Percentiles rank a stretch among this genome's conserved stretches.
phyloP scores from a whole-genome alignment of 2,329 filamentous ascomycete species.

The Thelonectria blattea region DNA sequence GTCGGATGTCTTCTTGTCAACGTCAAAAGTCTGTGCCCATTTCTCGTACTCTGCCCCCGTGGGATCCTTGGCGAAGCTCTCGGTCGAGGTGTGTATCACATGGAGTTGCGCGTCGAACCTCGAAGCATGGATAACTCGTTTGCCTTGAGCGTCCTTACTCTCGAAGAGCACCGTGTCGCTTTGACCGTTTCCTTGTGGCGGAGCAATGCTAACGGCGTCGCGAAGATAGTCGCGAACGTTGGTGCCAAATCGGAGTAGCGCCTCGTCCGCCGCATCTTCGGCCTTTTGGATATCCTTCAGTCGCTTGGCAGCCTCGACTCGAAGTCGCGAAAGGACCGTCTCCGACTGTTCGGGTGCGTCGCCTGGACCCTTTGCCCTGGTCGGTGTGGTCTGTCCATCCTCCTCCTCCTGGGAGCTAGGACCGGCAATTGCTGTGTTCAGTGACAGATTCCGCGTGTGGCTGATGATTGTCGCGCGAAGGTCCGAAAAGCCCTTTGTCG shows the following conservation, averaged over 20 bases:
- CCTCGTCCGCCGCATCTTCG: conserved; percentile 96
- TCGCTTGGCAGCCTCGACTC: conserved; percentile 77
- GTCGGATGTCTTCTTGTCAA: conserved; percentile 82
- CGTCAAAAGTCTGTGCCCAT: conserved; percentile 78
- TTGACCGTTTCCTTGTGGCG: conserved; percentile 64
- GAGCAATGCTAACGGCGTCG: conserved; percentile 87
- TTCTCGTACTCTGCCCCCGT: conserved; percentile 73
- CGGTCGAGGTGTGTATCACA: conserved; percentile 85
- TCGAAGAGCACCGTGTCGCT: conserved; percentile 82
- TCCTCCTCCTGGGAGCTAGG: conserved; percentile 42
- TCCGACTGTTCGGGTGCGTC: conserved; percentile 57
- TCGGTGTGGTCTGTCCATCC: conserved; percentile 55
- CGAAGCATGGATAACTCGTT: conserved; percentile 92
- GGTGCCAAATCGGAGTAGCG: conserved; percentile 86
- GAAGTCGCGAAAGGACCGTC: conserved; percentile 77
- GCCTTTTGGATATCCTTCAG: conserved; percentile 89
- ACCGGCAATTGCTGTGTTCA: conserved; percentile 53
- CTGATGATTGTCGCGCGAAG: conserved; percentile 71
- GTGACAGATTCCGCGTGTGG: conserved; percentile 75
- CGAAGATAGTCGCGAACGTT: conserved; percentile 89
- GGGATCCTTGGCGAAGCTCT: conserved; percentile 85
- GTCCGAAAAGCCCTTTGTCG: conserved; percentile 78
- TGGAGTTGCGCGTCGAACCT: conserved; percentile 95
- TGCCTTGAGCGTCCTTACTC: conserved; percentile 87
- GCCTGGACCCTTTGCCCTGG: conserved; percentile 43